phyloP scores from a whole-genome alignment of 2,329 filamentous ascomycete species.

The Phaeosphaeriaceae sp. region DNA sequence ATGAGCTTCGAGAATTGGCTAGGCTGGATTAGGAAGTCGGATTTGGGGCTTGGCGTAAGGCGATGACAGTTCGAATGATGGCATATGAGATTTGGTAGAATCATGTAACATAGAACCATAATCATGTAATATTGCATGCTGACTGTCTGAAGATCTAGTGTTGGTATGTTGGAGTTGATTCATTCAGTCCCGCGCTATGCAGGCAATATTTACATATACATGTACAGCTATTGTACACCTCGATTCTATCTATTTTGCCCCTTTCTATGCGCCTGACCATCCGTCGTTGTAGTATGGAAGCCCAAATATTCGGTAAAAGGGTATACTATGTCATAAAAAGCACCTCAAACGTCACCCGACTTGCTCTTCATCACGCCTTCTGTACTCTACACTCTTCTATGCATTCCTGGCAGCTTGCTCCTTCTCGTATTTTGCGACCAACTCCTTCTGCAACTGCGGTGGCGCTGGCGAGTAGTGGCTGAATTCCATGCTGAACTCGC shows the following conservation, averaged over 20 bases:
- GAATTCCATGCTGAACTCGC: conserved; percentile 99
- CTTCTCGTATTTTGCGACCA: conserved; percentile 73
- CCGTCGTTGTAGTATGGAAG: conserved; percentile 25
- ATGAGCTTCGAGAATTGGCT: neutral
- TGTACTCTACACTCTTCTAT: conserved; percentile 47
- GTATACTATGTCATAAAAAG: conserved; percentile 6
- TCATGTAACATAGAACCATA: too few relatives aligned
- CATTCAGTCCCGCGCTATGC: conserved; percentile 1
- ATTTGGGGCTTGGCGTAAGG: conserved; percentile 4
- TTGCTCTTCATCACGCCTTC: neutral
- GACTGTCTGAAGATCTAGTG: too few relatives aligned
- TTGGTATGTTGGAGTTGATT: conserved; percentile 4
- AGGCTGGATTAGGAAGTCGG: conserved; percentile 9
- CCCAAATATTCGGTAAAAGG: conserved; percentile 10
- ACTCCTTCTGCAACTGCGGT: conserved; percentile 83
- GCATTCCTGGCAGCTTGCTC: conserved; percentile 69
- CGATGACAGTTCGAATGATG: neutral
- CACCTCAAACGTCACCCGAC: neutral
- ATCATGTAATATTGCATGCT: too few relatives aligned
- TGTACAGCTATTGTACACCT: conserved; percentile 25
- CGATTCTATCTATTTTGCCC: conserved; percentile 1
- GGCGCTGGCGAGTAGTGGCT: conserved; percentile 91
- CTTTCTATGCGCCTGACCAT: conserved; percentile 18
- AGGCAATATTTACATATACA: conserved; percentile 17
- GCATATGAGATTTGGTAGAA: neutral